Evolutionary conservation across 805 yeast genomes (phyloP), one percentile per base, ranked within the genome.

Genomic region (Saccharomycopsis schoenii): DNA sequence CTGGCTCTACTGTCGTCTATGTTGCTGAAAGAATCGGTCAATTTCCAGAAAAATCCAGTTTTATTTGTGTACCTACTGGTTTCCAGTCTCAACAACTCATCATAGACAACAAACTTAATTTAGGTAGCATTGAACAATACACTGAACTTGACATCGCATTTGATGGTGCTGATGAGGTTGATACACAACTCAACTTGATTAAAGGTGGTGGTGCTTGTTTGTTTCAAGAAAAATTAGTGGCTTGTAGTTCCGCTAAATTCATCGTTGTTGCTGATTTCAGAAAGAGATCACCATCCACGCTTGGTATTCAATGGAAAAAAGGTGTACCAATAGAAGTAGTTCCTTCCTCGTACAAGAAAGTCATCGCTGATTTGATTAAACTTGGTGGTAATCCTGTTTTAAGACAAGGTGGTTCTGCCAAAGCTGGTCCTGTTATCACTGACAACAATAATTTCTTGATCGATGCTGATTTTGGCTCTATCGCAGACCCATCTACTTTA

Each of bases 181-280:
- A 93, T 73, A 70, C 82, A 4, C 70, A 79, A 21, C 78, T 94
- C 67, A 89, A 91, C 70, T 84, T 92, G 68, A 94, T 94, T 72
- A 94, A 94, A 75, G 99, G 99, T 66, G 99, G 99, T 57, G 99
- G 99, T 51, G 99, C 97, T 1, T 94, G 99, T 73, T 78, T 91
- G 65, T 86, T 94, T 76, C 99, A 93, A 76, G 99, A 94, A 73
- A 94, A 94, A 75, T 79, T 94, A 59, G 97, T 94, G 14, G 97
- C 97, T 17, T 80, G 83, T 61, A 83, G 89, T 64, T 84, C 97
- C 2, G 76, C 81, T 62, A 81, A 80, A 67, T 91, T 93, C 69
- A 77, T 94, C 34, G 80, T 93, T 21, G 97, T 94, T 58, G 99
- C 98, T 1, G 99, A 94, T 73, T 86, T 83, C 71, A 80, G 97